Conservation (phyloP, 73 alveolate genomes). For the Stentor roeselii region DNA sequence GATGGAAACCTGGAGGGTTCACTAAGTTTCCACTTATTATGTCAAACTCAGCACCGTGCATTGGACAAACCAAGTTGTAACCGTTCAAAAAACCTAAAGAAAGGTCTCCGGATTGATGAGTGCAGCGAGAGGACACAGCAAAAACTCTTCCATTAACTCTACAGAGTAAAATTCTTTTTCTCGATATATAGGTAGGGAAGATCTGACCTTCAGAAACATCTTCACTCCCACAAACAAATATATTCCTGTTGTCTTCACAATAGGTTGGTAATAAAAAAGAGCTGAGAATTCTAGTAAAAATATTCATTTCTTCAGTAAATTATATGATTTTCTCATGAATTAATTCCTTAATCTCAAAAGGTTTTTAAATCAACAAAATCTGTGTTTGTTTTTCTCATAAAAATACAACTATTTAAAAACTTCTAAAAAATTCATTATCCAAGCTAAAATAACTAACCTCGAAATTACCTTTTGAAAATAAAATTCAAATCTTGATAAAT, state of each 20-base stretch:
- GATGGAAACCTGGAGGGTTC: conserved; percentile 77
- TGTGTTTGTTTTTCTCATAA: no score
- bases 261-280: no score
- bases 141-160: conserved; percentile 21
- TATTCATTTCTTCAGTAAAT: no score
- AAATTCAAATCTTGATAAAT: no score
- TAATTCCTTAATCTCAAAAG: no score
- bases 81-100: conserved; percentile 61
- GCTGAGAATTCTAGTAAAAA: no score
- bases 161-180: not conserved
- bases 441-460: no score
- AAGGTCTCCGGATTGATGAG: conserved; percentile 83
- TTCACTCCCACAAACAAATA: not conserved
- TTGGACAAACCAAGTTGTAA: conserved; percentile 85
- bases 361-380: no score
- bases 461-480: no score
- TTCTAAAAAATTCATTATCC: no score
- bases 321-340: no score
- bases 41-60: conserved; percentile 79
- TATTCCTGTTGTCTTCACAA: conserved; percentile 9
- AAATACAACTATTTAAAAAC: no score
- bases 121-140: conserved; percentile 44
- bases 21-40: conserved; percentile 69
- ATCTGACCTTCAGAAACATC: not conserved
- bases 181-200: not conserved